These are phyloP conservation scores for Camelina sativa DNA, from an alignment of 345 rosid genomes.

Conservation along the genomic window DNA sequence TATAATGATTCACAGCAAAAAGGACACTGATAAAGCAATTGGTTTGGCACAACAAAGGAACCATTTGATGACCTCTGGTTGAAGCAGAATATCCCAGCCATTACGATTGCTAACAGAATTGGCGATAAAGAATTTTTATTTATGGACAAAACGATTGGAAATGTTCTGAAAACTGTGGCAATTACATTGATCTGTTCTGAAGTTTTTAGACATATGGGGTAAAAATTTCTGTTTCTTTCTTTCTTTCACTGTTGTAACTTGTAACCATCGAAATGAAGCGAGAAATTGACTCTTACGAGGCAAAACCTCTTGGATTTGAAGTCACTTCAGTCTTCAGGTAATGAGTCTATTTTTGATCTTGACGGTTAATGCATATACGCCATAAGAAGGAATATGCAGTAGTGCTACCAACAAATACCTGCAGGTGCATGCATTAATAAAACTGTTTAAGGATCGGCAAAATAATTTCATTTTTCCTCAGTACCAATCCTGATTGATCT, in stretches of 20 bases:
- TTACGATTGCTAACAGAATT: not conserved
- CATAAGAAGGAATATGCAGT: constrained; percentile 67
- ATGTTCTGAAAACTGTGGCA: not conserved
- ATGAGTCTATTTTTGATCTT: constrained; percentile 47
- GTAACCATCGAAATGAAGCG: constrained; percentile 4
- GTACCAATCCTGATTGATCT: not conserved
- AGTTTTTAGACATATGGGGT: not conserved
- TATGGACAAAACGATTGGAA: not conserved
- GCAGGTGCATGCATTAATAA: constrained; percentile 23
- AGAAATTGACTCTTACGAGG: constrained; percentile 13
- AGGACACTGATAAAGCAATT: constrained; percentile 31
- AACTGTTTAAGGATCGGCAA: not conserved
- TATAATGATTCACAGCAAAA: constrained; percentile 43
- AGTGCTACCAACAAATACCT: constrained; percentile 61
- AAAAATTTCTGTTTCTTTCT: not conserved
- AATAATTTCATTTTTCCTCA: not conserved
- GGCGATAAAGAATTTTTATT: not conserved
- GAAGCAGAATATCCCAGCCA: not conserved
- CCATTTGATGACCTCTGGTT: constrained; percentile 13
- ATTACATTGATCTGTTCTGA: constrained; percentile 7
- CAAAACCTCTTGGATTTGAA: not conserved
- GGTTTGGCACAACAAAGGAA: not conserved
- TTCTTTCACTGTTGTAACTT: constrained; percentile 3
- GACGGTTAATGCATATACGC: constrained; percentile 49
- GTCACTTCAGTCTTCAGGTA: constrained; percentile 13